Evolutionary conservation across 2,329 filamentous ascomycete species (phyloP).

Genomic region (Lanzia echinophila): DNA sequence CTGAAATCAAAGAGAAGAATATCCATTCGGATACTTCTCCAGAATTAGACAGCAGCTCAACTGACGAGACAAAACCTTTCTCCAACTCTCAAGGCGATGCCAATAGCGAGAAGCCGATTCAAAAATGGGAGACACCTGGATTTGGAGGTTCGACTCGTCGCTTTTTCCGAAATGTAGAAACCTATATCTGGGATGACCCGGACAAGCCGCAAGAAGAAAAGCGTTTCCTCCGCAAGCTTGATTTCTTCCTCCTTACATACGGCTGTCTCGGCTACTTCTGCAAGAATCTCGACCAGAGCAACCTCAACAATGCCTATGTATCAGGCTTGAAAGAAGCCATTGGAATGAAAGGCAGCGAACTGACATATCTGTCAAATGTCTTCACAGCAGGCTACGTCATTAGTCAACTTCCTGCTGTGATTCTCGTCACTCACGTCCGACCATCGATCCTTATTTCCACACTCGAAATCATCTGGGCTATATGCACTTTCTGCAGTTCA

Average conservation of each 20-base stretch:
- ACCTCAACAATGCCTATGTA: constrained; percentile 35
- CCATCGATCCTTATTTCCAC: constrained; percentile 23
- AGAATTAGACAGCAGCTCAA: neutral
- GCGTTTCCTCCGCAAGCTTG: constrained; percentile 42
- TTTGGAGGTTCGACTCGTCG: constrained; percentile 9
- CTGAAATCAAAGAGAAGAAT: neutral
- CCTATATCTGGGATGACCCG: constrained; percentile 30
- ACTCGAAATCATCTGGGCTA: constrained; percentile 21
- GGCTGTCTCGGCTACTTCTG: constrained; percentile 41
- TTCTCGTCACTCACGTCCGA: constrained; percentile 18
- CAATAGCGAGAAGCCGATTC: neutral
- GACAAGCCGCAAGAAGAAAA: constrained; percentile 34
- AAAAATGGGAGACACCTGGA: constrained; percentile 18
- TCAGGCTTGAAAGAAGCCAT: constrained; percentile 42
- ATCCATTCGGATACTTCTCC: neutral
- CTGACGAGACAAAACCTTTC: neutral
- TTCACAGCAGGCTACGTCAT: constrained; percentile 40
- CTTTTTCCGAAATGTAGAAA: constrained; percentile 16
- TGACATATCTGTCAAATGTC: constrained; percentile 45
- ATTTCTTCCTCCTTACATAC: constrained; percentile 41
- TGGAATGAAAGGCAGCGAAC: constrained; percentile 44
- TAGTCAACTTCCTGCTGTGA: constrained; percentile 20
- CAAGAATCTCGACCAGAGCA: constrained; percentile 37
- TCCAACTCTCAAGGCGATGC: neutral
- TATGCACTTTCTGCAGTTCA: constrained; percentile 22